phyloP scores from a whole-genome alignment of 371 early-diverging fungal species.

The Mucor sp. region DNA sequence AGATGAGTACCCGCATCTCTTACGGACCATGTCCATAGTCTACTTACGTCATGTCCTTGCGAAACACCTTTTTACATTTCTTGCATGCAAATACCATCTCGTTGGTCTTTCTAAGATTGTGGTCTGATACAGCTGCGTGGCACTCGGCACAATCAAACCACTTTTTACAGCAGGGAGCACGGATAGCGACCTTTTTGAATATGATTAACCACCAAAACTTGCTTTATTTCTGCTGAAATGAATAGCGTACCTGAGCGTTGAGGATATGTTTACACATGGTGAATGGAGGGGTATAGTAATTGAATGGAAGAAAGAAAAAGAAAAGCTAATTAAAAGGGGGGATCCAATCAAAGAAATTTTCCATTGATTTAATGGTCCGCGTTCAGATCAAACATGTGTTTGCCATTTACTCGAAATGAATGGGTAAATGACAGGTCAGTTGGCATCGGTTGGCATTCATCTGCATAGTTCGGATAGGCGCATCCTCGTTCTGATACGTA shows the following conservation, averaged over 20 bases:
- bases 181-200: constrained; percentile 75
- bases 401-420: constrained; percentile 18
- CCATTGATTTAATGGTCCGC: background rate
- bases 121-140: constrained; percentile 84
- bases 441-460: constrained; percentile 10
- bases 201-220: background rate
- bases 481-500: constrained; percentile 23
- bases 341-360: background rate
- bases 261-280: constrained; percentile 90
- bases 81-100: constrained; percentile 98
- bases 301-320: background rate
- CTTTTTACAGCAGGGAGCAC: constrained; percentile 91
- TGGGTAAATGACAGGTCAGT: constrained; percentile 37
- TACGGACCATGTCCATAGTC: background rate
- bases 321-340: background rate
- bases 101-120: constrained; percentile 75
- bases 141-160: constrained; percentile 99
- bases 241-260: constrained; percentile 85
- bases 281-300: background rate
- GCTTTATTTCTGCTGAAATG: background rate
- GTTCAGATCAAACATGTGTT: background rate
- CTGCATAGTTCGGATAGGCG: constrained; percentile 6
- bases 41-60: constrained; percentile 85
- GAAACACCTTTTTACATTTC: constrained; percentile 96
- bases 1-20: background rate